Evolutionary conservation across 2,329 filamentous ascomycete species (phyloP).

Genomic region (Talaromyces albobiverticillius): DNA sequence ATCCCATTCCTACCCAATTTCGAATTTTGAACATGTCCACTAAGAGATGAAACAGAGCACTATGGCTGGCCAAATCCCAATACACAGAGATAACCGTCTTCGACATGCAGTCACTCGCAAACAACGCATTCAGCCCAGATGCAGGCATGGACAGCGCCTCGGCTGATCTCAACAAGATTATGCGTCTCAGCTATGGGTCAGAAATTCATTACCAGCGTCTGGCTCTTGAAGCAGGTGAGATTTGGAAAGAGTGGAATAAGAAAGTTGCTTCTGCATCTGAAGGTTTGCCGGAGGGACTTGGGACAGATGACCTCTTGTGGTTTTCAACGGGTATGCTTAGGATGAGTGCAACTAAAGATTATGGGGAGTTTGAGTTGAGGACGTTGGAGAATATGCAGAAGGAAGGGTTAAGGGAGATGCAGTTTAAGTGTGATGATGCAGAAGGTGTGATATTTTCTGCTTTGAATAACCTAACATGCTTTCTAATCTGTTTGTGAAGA

Average conservation of each 20-base stretch:
- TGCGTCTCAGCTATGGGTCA: slow-evolving; percentile 41
- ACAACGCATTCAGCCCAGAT: slow-evolving; percentile 40
- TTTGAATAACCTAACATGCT: neutral
- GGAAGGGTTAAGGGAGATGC: neutral
- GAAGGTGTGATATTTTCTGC: neutral
- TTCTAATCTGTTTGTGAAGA: neutral
- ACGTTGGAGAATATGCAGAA: neutral
- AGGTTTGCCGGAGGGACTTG: neutral
- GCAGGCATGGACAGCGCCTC: slow-evolving; percentile 46
- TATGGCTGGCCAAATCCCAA: slow-evolving; percentile 43
- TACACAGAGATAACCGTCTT: slow-evolving; percentile 49
- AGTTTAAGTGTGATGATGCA: neutral
- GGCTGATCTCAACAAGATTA: slow-evolving; percentile 47
- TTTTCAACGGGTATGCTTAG: slow-evolving; percentile 18
- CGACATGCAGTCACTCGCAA: slow-evolving; percentile 45
- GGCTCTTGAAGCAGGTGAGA: slow-evolving; percentile 39
- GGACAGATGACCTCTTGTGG: slow-evolving; percentile 17
- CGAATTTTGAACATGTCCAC: neutral
- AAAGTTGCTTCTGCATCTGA: slow-evolving; percentile 9
- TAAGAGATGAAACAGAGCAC: slow-evolving; percentile 22
- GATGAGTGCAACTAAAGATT: neutral
- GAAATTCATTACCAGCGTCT: slow-evolving; percentile 49
- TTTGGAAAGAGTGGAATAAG: slow-evolving; percentile 48
- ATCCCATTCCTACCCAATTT: neutral
- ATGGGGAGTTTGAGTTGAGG: neutral